Conservation (phyloP, 208 protist genomes). For the Leishmania major region DNA sequence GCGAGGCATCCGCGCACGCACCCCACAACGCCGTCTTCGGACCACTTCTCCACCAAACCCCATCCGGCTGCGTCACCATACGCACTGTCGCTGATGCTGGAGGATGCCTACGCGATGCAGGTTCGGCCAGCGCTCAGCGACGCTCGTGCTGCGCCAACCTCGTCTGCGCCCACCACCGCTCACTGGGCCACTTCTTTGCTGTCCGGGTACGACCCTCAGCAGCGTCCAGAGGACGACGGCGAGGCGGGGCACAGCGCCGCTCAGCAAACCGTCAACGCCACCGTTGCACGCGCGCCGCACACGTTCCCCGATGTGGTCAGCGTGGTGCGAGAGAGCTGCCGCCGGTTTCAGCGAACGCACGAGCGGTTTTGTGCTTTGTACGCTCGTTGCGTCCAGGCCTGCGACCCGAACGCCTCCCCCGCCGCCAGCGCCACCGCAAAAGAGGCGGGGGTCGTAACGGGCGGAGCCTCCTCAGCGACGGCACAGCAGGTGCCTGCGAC, state of each 20-base stretch:
- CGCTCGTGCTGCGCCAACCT: background rate
- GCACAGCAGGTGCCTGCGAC: background rate
- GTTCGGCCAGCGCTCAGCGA: background rate
- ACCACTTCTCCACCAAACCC: background rate
- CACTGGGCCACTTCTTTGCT: constrained; percentile 28
- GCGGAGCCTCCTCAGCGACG: background rate
- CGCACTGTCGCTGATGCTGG: constrained; percentile 38
- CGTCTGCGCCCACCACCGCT: background rate
- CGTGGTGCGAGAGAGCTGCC: constrained; percentile 57
- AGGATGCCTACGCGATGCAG: constrained; percentile 49
- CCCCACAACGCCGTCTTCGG: background rate
- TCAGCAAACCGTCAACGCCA: background rate
- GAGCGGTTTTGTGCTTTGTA: constrained; percentile 28
- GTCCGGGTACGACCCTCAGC: background rate
- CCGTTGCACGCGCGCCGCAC: constrained; percentile 10
- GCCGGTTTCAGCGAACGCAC: constrained; percentile 40
- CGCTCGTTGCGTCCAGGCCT: constrained; percentile 1
- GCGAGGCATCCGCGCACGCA: constrained; percentile 7
- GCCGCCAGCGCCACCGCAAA: background rate
- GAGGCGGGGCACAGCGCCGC: background rate
- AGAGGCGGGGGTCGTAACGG: background rate
- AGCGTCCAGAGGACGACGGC: background rate
- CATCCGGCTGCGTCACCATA: constrained; percentile 31
- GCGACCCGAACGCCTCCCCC: background rate
- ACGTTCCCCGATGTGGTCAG: constrained; percentile 44